A percentile compares a stretch with the other conserved stretches of the same genome.
Evolutionary conservation across 2,329 filamentous ascomycete species (phyloP).

Genomic region (Pseudogymnoascus sp.): DNA sequence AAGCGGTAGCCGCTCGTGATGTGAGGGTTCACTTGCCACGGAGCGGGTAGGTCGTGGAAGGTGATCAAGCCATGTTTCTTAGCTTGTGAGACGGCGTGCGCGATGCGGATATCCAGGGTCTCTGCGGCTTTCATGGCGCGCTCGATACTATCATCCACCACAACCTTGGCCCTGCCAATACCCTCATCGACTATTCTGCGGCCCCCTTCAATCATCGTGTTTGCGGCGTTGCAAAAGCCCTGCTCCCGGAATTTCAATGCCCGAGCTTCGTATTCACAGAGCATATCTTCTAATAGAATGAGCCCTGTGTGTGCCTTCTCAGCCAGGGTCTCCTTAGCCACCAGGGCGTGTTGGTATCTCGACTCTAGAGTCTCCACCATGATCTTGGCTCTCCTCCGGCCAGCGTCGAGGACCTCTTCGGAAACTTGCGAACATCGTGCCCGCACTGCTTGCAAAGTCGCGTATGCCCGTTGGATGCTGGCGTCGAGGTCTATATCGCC

Average conservation of each 20-base stretch:
- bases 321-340: slow-evolving; percentile 75
- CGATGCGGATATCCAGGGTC: slow-evolving; percentile 74
- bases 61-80: slow-evolving; percentile 73
- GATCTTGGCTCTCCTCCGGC: slow-evolving; percentile 72
- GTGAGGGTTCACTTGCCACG: slow-evolving; percentile 92
- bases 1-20: slow-evolving; percentile 90
- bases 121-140: slow-evolving; percentile 75
- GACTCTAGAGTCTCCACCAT: slow-evolving; percentile 88
- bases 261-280: slow-evolving; percentile 75
- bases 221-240: slow-evolving; percentile 64
- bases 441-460: slow-evolving; percentile 76
- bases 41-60: slow-evolving; percentile 82
- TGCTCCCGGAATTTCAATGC: slow-evolving; percentile 72
- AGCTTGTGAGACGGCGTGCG: slow-evolving; percentile 65
- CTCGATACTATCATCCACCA: slow-evolving; percentile 73
- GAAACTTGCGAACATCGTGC: slow-evolving; percentile 83
- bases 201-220: slow-evolving; percentile 66
- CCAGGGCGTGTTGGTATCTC: slow-evolving; percentile 77
- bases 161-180: slow-evolving; percentile 62
- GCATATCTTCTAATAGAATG: slow-evolving; percentile 73
- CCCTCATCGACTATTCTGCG: slow-evolving; percentile 73
- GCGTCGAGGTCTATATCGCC: slow-evolving; percentile 75
- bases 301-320: slow-evolving; percentile 87
- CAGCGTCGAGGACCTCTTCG: slow-evolving; percentile 80
- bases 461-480: slow-evolving; percentile 75